Evolutionary conservation across 83 land plant species (phyloP).

Genomic region (Picea abies): DNA sequence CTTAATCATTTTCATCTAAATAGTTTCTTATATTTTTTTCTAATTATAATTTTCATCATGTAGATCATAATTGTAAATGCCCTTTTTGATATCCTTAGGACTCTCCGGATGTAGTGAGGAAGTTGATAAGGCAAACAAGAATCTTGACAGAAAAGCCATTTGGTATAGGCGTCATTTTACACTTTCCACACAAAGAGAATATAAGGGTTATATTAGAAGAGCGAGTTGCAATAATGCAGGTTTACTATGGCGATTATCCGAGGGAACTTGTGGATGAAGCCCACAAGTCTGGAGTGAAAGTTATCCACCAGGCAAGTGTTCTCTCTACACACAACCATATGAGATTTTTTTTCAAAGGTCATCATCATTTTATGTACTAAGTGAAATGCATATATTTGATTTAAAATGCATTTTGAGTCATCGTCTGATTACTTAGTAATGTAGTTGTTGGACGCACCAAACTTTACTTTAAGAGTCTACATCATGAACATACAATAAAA

Average conservation of each 20-base stretch:
- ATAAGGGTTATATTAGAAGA: slow-evolving; percentile 65
- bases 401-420: too few relatives aligned
- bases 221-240: slow-evolving; percentile 65
- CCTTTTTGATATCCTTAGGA: slow-evolving; percentile 41
- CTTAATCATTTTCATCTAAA: neutral
- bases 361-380: neutral
- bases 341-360: neutral
- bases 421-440: too few relatives aligned
- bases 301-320: slow-evolving; percentile 70
- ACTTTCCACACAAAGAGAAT: slow-evolving; percentile 72
- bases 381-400: neutral
- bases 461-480: too few relatives aligned
- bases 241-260: slow-evolving; percentile 78
- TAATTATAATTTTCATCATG: neutral
- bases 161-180: slow-evolving; percentile 75
- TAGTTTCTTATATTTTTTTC: neutral
- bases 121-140: slow-evolving; percentile 63
- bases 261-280: slow-evolving; percentile 57
- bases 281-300: slow-evolving; percentile 76
- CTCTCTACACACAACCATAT: neutral
- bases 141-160: slow-evolving; percentile 75
- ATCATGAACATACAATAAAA: too few relatives aligned
- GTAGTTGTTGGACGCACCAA: too few relatives aligned
- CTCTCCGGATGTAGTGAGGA: slow-evolving; percentile 62
- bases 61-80: neutral